A percentile compares a stretch with the other conserved stretches of the same genome.
phyloP scores from a whole-genome alignment of 306 rosid species.

The Lathyrus tuberosus region DNA sequence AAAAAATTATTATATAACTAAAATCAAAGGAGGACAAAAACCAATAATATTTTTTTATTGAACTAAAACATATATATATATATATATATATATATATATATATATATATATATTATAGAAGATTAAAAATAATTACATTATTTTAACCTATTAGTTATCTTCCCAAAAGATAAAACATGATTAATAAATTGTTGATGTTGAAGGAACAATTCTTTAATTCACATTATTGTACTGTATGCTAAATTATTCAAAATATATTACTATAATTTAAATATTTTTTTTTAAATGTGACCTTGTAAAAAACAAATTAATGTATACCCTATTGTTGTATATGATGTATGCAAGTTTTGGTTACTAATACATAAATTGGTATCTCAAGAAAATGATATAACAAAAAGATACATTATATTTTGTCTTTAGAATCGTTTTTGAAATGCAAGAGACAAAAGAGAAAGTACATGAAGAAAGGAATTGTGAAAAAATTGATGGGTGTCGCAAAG shows the following conservation, averaged over 20 bases:
- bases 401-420: conserved; percentile 16
- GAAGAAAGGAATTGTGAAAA: conserved; percentile 63
- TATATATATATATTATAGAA: not conserved
- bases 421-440: conserved; percentile 30
- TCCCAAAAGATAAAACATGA: not conserved
- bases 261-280: not conserved
- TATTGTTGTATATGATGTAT: conserved; percentile 1
- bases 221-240: not conserved
- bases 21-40: not conserved
- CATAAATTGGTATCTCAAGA: not conserved
- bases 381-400: conserved; percentile 3
- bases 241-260: not conserved
- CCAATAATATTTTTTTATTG: not conserved
- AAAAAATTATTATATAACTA: no score
- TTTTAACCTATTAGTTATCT: not conserved
- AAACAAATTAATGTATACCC: not conserved
- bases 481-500: conserved; percentile 32
- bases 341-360: not conserved
- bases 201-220: conserved; percentile 10
- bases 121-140: not conserved
- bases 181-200: not conserved
- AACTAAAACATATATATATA: not conserved
- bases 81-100: no score
- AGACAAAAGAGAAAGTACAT: conserved; percentile 41
- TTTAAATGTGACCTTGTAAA: not conserved